Base-by-base conservation (phyloP, 2,329 filamentous ascomycete species). In the Colletotrichum sp. region DNA sequence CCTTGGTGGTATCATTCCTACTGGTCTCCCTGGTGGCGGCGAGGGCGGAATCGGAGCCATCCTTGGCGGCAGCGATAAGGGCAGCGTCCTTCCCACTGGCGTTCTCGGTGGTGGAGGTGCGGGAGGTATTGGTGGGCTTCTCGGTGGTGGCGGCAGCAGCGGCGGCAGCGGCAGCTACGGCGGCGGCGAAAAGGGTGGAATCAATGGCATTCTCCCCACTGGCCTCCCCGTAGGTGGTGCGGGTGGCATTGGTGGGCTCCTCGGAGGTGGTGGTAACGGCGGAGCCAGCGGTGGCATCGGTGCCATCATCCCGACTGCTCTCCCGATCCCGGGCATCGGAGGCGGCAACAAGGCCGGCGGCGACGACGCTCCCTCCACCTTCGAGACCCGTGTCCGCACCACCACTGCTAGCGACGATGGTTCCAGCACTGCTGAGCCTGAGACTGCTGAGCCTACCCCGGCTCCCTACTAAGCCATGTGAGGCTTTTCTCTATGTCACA, bases 351-450 rank as follows among this genome's bases (percentile, higher is more conserved):
- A 36, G n/a, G 32, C n/a, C 13, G 34, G 39, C 61, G 34, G 34
- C 61, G 34, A 65, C 1, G 61, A 21, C 34, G 34, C 26, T 12
- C 70, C 70, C 52, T 60, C 70, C 5, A 43, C 59, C 5, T 67
- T 72, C 34, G n/a, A 60, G 16, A 72, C 70, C 34, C 26, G 30
- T 5, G 52, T 68, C 52, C 70, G 70, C n/a, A 67, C 63, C 7
- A 39, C 43, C 10, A 52, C 43, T 21, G 0, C n/a, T 13, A 21
- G 43, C 43, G 43, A 0, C 43, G 43, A 52, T 7, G n/a, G 43
- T 10, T 13, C 9, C 43, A 52, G 12, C 43, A 52, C 43, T 21
- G 43, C 43, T 52, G 43, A 21, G 43, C 43, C 43, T 52, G 43
- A 52, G 6, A 52, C 43, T 21, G 43, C 43, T 52, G 43, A 52